Evolutionary conservation across 1,284 basidiomycete genomes (phyloP).

Genomic region (Kwoniella shivajii): DNA sequence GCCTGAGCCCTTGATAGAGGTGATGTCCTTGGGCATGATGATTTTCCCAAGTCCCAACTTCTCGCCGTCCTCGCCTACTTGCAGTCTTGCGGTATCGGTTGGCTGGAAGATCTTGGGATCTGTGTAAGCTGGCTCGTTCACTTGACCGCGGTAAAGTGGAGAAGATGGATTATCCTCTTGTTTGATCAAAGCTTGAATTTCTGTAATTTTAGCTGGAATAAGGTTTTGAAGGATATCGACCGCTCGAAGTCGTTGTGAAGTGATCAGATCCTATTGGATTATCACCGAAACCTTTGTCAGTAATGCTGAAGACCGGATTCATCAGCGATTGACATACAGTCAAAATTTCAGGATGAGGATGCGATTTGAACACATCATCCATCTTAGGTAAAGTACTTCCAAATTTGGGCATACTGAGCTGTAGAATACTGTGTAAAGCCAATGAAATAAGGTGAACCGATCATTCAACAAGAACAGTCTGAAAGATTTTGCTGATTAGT

Average conservation of each 20-base stretch:
- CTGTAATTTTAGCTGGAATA: constrained; percentile 34
- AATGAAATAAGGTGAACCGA: neutral
- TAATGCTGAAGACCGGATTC: neutral
- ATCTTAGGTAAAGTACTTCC: constrained; percentile 21
- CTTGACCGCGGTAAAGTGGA: constrained; percentile 20
- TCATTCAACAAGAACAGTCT: no score
- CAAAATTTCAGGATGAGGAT: constrained; percentile 23
- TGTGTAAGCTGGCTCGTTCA: constrained; percentile 17
- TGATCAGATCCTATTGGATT: constrained; percentile 25
- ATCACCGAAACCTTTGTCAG: neutral
- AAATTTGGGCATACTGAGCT: constrained; percentile 18
- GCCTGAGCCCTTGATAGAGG: neutral
- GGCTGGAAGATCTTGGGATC: constrained; percentile 22
- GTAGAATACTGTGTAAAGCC: neutral
- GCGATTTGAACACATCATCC: constrained; percentile 33
- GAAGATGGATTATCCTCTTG: constrained; percentile 30
- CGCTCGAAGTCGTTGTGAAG: constrained; percentile 24
- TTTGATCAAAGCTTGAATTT: constrained; percentile 23
- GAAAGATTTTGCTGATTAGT: no score
- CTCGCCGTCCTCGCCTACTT: neutral
- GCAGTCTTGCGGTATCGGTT: neutral
- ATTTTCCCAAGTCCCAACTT: neutral
- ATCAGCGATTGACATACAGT: constrained; percentile 14
- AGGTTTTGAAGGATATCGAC: constrained; percentile 26
- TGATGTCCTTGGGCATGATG: constrained; percentile 10